A percentile compares a stretch with the other conserved stretches of the same genome.
These are phyloP conservation scores for Fusarium virguliforme DNA, from an alignment of 2,329 filamentous ascomycete species.

Conservation along the genomic window DNA sequence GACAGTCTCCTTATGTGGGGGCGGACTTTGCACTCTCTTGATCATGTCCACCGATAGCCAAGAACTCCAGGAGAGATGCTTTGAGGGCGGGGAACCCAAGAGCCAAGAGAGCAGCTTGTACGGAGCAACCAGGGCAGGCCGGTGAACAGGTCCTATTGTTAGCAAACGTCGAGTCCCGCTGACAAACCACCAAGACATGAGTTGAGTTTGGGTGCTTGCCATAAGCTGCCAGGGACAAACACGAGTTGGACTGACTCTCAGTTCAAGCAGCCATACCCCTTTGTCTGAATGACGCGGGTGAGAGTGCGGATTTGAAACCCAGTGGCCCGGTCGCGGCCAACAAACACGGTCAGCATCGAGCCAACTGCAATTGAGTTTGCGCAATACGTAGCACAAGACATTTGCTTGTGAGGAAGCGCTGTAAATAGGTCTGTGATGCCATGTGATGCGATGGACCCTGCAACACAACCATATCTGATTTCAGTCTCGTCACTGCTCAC, in stretches of 20 bases:
- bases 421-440: conserved; percentile 13
- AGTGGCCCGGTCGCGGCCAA: background rate
- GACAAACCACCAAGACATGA: conserved; percentile 10
- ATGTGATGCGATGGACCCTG: conserved; percentile 7
- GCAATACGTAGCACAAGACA: conserved; percentile 4
- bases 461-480: background rate
- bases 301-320: conserved; percentile 4
- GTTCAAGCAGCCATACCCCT: background rate
- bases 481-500: background rate
- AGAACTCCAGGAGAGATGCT: background rate
- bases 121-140: background rate
- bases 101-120: background rate
- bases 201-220: background rate
- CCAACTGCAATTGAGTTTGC: conserved; percentile 16
- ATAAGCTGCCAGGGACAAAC: background rate
- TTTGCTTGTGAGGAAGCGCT: background rate
- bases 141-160: conserved; percentile 7
- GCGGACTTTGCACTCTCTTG: background rate
- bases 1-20: conserved; percentile 6
- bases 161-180: background rate
- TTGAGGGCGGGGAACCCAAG: conserved; percentile 5
- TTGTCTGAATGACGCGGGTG: background rate
- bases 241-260: background rate
- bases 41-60: background rate
- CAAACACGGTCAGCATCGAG: conserved; percentile 2